Conservation (phyloP, 1,139 yeast species). For the Zygosaccharomyces pseudobailii region DNA sequence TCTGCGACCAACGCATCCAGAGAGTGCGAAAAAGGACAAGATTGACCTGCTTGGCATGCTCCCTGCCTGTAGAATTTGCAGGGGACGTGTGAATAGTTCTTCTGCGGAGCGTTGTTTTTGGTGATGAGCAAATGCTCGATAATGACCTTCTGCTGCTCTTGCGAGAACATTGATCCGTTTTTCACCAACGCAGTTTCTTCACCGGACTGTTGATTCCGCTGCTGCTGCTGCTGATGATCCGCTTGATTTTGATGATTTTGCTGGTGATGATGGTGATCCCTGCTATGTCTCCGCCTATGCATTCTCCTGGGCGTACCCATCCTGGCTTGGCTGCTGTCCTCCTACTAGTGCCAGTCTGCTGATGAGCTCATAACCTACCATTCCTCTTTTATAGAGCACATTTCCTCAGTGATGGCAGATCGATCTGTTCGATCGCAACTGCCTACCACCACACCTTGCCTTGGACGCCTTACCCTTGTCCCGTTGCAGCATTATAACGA, state of each 20-base stretch:
- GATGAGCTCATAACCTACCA: background rate
- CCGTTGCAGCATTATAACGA: constrained; percentile 1
- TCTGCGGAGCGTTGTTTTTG: constrained; percentile 22
- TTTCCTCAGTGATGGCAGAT: background rate
- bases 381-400: background rate
- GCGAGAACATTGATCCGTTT: constrained; percentile 14
- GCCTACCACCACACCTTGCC: constrained; percentile 4
- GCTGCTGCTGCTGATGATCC: background rate
- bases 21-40: constrained; percentile 90
- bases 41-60: constrained; percentile 85
- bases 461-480: background rate
- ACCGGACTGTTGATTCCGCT: background rate
- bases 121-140: constrained; percentile 27
- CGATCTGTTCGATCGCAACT: constrained; percentile 3
- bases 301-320: constrained; percentile 5
- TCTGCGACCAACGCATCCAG: constrained; percentile 43
- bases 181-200: background rate
- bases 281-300: constrained; percentile 1
- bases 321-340: background rate
- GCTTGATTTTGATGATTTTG: background rate
- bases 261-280: background rate
- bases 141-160: constrained; percentile 27
- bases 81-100: constrained; percentile 69
- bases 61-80: constrained; percentile 92
- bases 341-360: background rate